phyloP scores from a whole-genome alignment of 2,329 filamentous ascomycete species.

The Phaeosphaeria sp. region DNA sequence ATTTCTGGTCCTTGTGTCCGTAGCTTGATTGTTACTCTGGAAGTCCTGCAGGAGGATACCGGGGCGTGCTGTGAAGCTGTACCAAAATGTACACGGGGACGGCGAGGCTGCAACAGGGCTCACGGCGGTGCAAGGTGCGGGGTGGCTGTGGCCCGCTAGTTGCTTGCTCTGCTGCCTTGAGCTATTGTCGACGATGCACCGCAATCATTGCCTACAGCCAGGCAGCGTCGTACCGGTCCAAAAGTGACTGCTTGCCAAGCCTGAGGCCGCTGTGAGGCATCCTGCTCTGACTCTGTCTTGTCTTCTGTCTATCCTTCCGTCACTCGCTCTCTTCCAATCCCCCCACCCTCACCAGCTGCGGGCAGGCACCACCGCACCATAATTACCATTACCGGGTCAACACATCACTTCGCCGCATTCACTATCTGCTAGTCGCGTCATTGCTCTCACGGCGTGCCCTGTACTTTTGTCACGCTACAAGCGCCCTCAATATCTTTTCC shows the following conservation, averaged over 20 bases:
- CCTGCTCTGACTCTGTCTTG: constrained; percentile 3
- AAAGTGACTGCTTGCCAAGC: constrained; percentile 17
- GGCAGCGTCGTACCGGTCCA: constrained; percentile 16
- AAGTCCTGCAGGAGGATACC: too few species aligned
- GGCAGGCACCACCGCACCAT: not conserved
- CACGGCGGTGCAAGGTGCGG: constrained; percentile 3
- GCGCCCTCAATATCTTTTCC: not conserved
- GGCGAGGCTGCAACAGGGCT: not conserved
- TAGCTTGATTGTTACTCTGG: not conserved
- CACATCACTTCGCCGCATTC: not conserved
- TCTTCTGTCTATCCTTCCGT: constrained; percentile 6
- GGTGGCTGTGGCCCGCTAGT: constrained; percentile 10
- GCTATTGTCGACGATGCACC: constrained; percentile 6
- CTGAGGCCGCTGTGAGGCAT: constrained; percentile 5
- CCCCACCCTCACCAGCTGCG: not conserved
- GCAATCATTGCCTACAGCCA: constrained; percentile 7
- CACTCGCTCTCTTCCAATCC: constrained; percentile 1
- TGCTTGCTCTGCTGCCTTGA: constrained; percentile 24
- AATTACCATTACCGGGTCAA: not conserved
- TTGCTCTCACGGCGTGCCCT: not conserved
- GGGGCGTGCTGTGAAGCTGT: not conserved
- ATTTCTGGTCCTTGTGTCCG: not conserved
- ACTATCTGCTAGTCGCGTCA: constrained; percentile 11
- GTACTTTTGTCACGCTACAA: not conserved
- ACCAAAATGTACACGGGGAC: not conserved